Percentiles rank a stretch among this genome's conserved stretches.
phyloP scores from a whole-genome alignment of 2,329 filamentous ascomycete species.

The Calonectria crousiana region DNA sequence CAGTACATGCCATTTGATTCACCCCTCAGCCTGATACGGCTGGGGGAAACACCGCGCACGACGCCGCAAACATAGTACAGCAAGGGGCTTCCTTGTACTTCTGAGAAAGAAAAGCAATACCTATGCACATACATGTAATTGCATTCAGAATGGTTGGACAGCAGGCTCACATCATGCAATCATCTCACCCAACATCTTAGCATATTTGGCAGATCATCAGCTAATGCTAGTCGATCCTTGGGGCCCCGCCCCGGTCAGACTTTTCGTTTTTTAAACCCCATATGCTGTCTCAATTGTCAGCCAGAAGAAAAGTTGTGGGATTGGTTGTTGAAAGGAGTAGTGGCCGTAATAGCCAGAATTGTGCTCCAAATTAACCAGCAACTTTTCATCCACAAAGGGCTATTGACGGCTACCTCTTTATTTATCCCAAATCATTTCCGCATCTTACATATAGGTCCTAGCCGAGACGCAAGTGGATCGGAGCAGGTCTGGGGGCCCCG shows the following conservation, averaged over 20 bases:
- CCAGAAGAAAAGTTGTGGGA: background rate
- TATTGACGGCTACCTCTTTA: background rate
- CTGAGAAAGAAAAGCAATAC: background rate
- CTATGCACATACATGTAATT: background rate
- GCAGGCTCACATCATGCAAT: background rate
- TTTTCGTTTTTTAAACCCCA: background rate
- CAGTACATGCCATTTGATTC: too few species aligned
- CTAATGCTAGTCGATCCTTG: background rate
- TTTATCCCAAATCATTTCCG: background rate
- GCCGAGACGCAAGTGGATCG: background rate
- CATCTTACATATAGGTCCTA: background rate
- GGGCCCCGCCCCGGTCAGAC: background rate
- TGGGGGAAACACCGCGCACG: background rate
- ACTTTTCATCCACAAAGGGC: background rate
- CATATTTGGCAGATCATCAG: background rate
- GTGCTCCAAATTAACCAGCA: background rate
- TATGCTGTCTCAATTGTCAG: background rate
- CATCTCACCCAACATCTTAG: background rate
- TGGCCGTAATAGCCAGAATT: background rate
- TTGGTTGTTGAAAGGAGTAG: background rate
- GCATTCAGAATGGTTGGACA: background rate
- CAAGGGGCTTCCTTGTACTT: background rate
- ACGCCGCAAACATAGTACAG: background rate
- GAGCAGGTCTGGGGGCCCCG: background rate
- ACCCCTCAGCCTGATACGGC: background rate